Evolutionary conservation across 495 filamentous ascomycete species (phyloP), one percentile per base, ranked within the genome.

Genomic region (Xylaria venustula): DNA sequence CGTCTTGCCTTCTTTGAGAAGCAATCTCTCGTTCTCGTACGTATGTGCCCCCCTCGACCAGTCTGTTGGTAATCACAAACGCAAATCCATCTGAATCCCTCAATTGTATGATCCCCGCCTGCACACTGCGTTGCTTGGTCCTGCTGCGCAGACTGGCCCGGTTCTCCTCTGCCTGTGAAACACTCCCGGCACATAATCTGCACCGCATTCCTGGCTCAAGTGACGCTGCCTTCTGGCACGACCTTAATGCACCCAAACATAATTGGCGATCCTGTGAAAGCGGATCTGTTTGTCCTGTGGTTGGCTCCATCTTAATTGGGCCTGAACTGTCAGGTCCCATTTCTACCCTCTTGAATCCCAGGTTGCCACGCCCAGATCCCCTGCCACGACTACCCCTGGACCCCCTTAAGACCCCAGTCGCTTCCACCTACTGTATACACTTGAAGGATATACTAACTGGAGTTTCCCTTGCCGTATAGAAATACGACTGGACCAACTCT

Each of bases 121-220:
- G 17, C 48, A 40, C 14, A 40, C 15, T 40, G 37, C 14, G 14
- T 40, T 52, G 48, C 61, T 46, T 41, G 44, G 58, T 23, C 41
- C 26, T 60, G 49, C 2, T 23, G 47, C 11, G 30, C 30, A 45
- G n/a, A 40, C 45, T 9, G 30, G n/a, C 47, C 47, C 19, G 32
- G 28, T 30, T 55, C 52, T 48, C 37, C 55, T 61, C 47, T 53
- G 59, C 51, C 60, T 63, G 59, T 73, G 71, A 73, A 71, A 73
- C 71, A 54, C 58, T 54, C 54, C 56, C 65, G 66, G 68, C 64
- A 67, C 67, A 62, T 62, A 32, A 54, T 44, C 45, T 67, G 48
- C 48, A 36, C 40, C 7, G 37, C 57, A 52, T 60, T 52, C 57
- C 47, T 45, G 47, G 32, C n/a, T 52, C 57, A 45, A 42, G 25